Conservation (phyloP, 2,329 filamentous ascomycete species). For the Pleurostoma richardsiae region DNA sequence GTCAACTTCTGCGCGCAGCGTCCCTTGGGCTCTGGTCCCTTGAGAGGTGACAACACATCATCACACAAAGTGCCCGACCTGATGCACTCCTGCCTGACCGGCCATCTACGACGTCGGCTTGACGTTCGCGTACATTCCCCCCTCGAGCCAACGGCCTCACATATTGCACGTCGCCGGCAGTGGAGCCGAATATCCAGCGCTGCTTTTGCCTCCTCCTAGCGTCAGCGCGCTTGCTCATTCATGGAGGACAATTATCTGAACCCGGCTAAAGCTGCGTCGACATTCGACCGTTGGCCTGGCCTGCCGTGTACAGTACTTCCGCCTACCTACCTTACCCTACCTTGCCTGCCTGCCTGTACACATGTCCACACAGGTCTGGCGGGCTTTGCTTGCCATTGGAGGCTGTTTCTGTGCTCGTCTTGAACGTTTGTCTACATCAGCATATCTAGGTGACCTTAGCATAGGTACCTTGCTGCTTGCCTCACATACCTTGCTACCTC, state of each 20-base stretch:
- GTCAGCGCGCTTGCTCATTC: constrained; percentile 31
- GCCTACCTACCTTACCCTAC: too few species aligned
- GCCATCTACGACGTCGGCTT: constrained; percentile 9
- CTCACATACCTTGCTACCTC: neutral
- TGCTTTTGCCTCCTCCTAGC: constrained; percentile 25
- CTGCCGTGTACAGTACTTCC: too few species aligned
- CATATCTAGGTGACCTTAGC: too few species aligned
- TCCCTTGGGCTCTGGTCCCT: neutral
- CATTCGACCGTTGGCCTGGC: too few species aligned
- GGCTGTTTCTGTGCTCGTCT: neutral
- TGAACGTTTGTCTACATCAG: neutral
- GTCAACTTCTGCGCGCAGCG: neutral
- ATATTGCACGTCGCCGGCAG: constrained; percentile 3
- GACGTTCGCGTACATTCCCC: constrained; percentile 1
- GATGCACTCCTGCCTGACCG: constrained; percentile 43
- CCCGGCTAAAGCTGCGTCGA: too few species aligned
- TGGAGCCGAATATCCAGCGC: constrained; percentile 17
- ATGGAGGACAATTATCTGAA: too few species aligned
- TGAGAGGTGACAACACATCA: constrained; percentile 42
- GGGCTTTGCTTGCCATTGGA: neutral
- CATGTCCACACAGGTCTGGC: too few species aligned
- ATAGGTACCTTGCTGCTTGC: too few species aligned
- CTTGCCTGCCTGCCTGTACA: too few species aligned
- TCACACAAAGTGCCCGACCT: constrained; percentile 33
- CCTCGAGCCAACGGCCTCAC: constrained; percentile 11